Conservation (phyloP, 2,329 filamentous ascomycete genomes). For the Zasmidium cellare region DNA sequence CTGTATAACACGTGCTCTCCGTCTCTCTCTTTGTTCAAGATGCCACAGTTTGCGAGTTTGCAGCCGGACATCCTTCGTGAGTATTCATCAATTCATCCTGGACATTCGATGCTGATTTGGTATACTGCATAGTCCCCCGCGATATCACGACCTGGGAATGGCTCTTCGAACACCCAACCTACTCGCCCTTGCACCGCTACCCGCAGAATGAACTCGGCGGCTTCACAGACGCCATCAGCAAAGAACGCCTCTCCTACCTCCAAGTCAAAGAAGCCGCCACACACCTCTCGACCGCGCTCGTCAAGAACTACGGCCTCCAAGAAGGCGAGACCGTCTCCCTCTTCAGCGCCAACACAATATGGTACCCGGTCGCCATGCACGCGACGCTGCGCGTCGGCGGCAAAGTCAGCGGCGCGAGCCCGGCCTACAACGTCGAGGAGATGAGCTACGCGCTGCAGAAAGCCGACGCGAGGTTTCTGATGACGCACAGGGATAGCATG, state of each 20-base stretch:
- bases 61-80: constrained; percentile 27
- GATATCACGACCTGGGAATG: constrained; percentile 61
- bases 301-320: constrained; percentile 55
- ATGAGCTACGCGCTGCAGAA: constrained; percentile 66
- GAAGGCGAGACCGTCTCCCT: constrained; percentile 59
- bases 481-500: constrained; percentile 58
- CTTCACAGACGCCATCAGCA: constrained; percentile 60
- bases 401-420: constrained; percentile 62
- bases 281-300: constrained; percentile 61
- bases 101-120: neutral
- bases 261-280: constrained; percentile 59
- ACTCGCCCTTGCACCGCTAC: constrained; percentile 50
- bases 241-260: constrained; percentile 59
- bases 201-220: constrained; percentile 46
- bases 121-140: constrained; percentile 48
- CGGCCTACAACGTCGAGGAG: constrained; percentile 67
- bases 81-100: neutral
- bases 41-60: constrained; percentile 23
- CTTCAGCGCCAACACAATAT: constrained; percentile 65
- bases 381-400: constrained; percentile 56
- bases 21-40: constrained; percentile 1
- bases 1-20: neutral
- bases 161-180: constrained; percentile 57
- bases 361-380: constrained; percentile 66
- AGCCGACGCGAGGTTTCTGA: constrained; percentile 57